phyloP scores from a whole-genome alignment of 2,329 filamentous ascomycete genomes.

The Paecilomyces formosus region DNA sequence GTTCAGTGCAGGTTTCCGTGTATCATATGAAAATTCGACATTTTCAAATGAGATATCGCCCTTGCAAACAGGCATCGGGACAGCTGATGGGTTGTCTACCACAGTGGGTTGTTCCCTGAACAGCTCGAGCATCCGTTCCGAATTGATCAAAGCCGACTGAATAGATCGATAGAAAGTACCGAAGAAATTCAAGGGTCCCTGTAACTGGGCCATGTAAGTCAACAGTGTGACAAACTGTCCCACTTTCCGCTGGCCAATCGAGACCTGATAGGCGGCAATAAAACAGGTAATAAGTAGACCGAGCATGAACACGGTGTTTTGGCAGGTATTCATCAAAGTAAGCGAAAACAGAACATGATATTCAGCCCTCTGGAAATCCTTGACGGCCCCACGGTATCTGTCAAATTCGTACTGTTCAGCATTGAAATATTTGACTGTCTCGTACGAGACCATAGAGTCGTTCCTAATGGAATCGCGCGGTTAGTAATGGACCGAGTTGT shows the following conservation, averaged over 20 bases:
- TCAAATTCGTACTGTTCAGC: slow-evolving; percentile 72
- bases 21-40: slow-evolving; percentile 85
- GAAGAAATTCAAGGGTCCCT: slow-evolving; percentile 77
- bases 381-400: slow-evolving; percentile 64
- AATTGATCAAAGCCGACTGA: slow-evolving; percentile 94
- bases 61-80: slow-evolving; percentile 58
- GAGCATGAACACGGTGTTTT: slow-evolving; percentile 71
- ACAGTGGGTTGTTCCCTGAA: slow-evolving; percentile 96
- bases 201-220: slow-evolving; percentile 72
- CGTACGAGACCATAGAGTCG: slow-evolving; percentile 97
- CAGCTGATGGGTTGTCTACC: slow-evolving; percentile 63
- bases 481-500: neutral
- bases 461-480: slow-evolving; percentile 45
- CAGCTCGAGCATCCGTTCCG: slow-evolving; percentile 86
- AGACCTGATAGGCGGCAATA: slow-evolving; percentile 70
- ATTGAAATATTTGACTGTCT: slow-evolving; percentile 89
- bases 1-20: slow-evolving; percentile 74
- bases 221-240: slow-evolving; percentile 67
- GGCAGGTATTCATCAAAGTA: slow-evolving; percentile 72
- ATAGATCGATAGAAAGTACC: slow-evolving; percentile 95
- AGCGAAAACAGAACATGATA: slow-evolving; percentile 69
- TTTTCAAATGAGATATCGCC: slow-evolving; percentile 83
- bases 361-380: slow-evolving; percentile 65
- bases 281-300: slow-evolving; percentile 66
- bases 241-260: slow-evolving; percentile 55